Evolutionary conservation across 2,329 filamentous ascomycete genomes (phyloP).

Genomic region (Pyrenophora seminiperda): DNA sequence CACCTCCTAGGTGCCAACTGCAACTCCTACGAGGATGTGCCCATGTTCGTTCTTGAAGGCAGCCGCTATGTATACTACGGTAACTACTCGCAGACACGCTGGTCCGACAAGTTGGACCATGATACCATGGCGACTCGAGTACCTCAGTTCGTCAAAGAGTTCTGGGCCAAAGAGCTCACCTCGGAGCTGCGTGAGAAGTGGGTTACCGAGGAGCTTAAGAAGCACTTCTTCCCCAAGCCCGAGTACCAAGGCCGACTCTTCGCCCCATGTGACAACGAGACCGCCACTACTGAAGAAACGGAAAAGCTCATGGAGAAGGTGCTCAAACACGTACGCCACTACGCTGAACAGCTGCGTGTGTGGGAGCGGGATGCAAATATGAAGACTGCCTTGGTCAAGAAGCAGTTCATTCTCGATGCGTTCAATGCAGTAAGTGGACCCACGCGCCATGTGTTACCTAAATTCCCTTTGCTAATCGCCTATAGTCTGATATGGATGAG

Average conservation of each 20-base stretch:
- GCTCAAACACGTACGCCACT: slow-evolving; percentile 37
- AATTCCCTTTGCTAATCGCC: slow-evolving; percentile 1
- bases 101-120: slow-evolving; percentile 52
- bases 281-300: slow-evolving; percentile 24
- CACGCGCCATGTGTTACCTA: too few relatives aligned
- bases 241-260: slow-evolving; percentile 47
- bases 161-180: slow-evolving; percentile 50
- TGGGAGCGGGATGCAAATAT: slow-evolving; percentile 51
- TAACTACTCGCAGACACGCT: slow-evolving; percentile 53
- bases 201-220: slow-evolving; percentile 50
- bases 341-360: slow-evolving; percentile 41
- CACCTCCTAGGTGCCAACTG: slow-evolving; percentile 27
- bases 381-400: slow-evolving; percentile 44
- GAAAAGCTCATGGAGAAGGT: slow-evolving; percentile 33
- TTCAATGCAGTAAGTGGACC: slow-evolving; percentile 45
- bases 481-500: slow-evolving; percentile 47
- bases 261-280: slow-evolving; percentile 16
- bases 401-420: slow-evolving; percentile 46
- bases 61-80: slow-evolving; percentile 52
- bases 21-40: slow-evolving; percentile 45
- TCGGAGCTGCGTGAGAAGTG: slow-evolving; percentile 46
- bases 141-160: slow-evolving; percentile 45
- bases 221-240: slow-evolving; percentile 52
- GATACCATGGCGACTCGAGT: slow-evolving; percentile 49
- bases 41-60: slow-evolving; percentile 48